Conservation (phyloP, 805 yeast species). For the Teunomyces pallodes region DNA sequence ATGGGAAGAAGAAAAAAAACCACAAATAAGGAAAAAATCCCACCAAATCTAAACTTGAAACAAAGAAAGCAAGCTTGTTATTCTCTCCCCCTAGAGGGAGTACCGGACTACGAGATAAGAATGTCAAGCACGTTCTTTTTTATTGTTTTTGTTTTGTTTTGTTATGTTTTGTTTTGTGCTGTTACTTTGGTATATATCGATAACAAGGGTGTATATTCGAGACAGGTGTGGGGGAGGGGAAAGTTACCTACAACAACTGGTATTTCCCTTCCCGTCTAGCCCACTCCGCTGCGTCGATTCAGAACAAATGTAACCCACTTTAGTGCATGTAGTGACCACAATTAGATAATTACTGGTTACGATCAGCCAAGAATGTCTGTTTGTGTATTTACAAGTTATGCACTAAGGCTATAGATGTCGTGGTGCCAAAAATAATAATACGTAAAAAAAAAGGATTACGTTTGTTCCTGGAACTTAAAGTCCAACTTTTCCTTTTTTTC, state of each 20-base stretch:
- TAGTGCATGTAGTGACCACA: slow-evolving; percentile 1
- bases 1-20: neutral
- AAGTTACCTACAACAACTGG: no score
- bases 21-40: neutral
- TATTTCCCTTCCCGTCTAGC: neutral
- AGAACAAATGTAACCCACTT: neutral
- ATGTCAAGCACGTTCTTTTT: no score
- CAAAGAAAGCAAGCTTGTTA: no score
- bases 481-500: neutral
- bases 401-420: neutral
- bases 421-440: neutral
- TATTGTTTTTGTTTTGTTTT: no score
- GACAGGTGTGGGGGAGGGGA: no score
- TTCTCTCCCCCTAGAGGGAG: no score
- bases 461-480: no score
- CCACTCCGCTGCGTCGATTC: neutral
- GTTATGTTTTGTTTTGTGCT: no score
- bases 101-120: no score
- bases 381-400: slow-evolving; percentile 3
- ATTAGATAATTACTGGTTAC: neutral
- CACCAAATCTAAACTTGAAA: neutral
- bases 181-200: no score
- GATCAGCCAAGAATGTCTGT: neutral
- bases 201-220: no score
- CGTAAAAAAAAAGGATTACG: no score